Evolutionary conservation across 805 yeast genomes (phyloP).

Genomic region (Ogataea pini): DNA sequence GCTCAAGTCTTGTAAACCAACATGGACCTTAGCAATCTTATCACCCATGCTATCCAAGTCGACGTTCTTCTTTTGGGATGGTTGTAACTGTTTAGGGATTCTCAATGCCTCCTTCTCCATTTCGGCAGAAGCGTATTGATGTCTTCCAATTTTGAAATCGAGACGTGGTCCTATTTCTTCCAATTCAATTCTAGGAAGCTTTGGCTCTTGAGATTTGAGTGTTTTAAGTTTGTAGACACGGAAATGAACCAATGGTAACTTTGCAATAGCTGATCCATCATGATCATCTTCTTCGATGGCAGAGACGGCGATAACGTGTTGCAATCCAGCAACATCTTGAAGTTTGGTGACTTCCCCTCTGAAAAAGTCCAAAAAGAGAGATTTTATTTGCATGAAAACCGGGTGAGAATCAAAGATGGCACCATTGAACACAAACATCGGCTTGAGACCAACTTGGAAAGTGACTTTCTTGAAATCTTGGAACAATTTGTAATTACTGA

Average conservation of each 20-base stretch:
- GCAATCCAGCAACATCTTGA: slow-evolving; percentile 94
- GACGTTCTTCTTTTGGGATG: slow-evolving; percentile 85
- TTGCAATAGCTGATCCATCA: slow-evolving; percentile 56
- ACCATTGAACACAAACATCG: slow-evolving; percentile 92
- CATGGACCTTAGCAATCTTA: slow-evolving; percentile 92
- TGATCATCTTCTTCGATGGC: slow-evolving; percentile 75
- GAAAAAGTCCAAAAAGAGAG: slow-evolving; percentile 87
- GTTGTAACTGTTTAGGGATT: slow-evolving; percentile 78
- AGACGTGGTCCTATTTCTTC: slow-evolving; percentile 95
- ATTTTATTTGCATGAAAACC: slow-evolving; percentile 78
- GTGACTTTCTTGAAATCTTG: slow-evolving; percentile 79
- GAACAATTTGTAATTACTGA: slow-evolving; percentile 67
- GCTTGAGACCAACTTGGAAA: slow-evolving; percentile 86
- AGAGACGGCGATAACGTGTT: slow-evolving; percentile 81
- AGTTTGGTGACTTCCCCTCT: slow-evolving; percentile 78
- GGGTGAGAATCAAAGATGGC: slow-evolving; percentile 90
- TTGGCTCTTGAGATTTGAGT: slow-evolving; percentile 72
- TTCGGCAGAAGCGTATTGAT: slow-evolving; percentile 79
- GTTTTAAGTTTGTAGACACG: slow-evolving; percentile 89
- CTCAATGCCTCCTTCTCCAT: slow-evolving; percentile 85
- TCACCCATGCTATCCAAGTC: slow-evolving; percentile 90
- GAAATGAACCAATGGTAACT: slow-evolving; percentile 80
- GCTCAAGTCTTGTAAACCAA: slow-evolving; percentile 90
- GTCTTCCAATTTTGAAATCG: slow-evolving; percentile 89
- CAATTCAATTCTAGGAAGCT: slow-evolving; percentile 89